Conservation (phyloP, 352 stramenopile genomes). For the Globisporangium nunn region DNA sequence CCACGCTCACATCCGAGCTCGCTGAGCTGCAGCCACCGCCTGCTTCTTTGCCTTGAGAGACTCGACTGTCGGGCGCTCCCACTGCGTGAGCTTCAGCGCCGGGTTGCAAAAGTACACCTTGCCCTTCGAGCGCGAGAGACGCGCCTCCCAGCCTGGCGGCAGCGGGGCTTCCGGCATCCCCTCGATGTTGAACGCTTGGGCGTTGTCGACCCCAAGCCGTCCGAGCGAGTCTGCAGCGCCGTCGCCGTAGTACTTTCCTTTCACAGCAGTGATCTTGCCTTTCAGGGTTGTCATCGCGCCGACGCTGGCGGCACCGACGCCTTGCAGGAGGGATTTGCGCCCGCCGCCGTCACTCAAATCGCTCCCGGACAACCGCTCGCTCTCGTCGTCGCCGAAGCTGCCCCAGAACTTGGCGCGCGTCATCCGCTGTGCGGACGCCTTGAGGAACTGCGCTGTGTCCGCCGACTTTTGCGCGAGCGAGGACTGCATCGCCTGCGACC, state of each 20-base stretch:
- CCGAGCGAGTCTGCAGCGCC: conserved; percentile 4
- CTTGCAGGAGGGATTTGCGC: conserved; percentile 59
- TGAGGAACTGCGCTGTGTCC: conserved; percentile 73
- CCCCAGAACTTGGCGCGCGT: conserved; percentile 55
- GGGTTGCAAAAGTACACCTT: conserved; percentile 86
- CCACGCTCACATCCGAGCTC: conserved; percentile 23
- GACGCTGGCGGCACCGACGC: conserved; percentile 39
- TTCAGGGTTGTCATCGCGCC: conserved; percentile 74
- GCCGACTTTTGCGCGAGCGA: conserved; percentile 66
- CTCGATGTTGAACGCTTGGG: conserved; percentile 64
- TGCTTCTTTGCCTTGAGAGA: conserved; percentile 55
- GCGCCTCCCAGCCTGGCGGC: conserved; percentile 71
- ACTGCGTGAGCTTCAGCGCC: conserved; percentile 63
- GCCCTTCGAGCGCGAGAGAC: conserved; percentile 75
- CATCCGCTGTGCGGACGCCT: conserved; percentile 64
- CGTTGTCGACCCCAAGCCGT: conserved; percentile 5
- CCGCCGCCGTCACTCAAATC: conserved; percentile 30
- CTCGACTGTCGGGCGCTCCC: conserved; percentile 73
- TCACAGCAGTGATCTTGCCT: conserved; percentile 59
- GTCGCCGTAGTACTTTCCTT: conserved; percentile 74
- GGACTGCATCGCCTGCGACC: conserved; percentile 37
- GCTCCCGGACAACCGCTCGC: conserved; percentile 44
- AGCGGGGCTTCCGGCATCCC: conserved; percentile 45
- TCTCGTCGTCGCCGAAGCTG: conserved; percentile 28
- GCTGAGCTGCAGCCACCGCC: conserved; percentile 31